Evolutionary conservation across 306 rosid genomes (phyloP).

Genomic region (Macrotyloma uniflorum): DNA sequence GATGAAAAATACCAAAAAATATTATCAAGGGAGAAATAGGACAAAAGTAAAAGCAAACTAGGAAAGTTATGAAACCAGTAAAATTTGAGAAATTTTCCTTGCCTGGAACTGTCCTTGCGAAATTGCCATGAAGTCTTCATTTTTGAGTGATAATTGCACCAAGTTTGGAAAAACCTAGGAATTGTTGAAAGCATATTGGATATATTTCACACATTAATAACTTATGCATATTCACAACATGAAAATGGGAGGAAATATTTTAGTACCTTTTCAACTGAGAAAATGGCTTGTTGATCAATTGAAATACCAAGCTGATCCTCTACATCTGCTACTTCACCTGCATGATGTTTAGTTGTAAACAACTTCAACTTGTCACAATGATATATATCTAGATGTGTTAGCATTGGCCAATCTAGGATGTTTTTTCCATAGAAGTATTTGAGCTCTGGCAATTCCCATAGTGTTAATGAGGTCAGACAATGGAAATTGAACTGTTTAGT

Average conservation of each 20-base stretch:
- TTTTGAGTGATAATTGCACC: neutral
- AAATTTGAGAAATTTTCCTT: neutral
- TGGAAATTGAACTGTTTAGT: neutral
- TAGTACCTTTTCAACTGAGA: neutral
- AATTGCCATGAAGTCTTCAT: neutral
- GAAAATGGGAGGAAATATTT: neutral
- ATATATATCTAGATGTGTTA: neutral
- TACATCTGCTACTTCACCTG: neutral
- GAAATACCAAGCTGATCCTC: too few relatives aligned
- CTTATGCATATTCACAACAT: neutral
- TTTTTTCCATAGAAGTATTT: conserved; percentile 13
- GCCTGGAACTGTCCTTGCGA: neutral
- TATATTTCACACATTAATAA: neutral
- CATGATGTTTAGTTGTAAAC: neutral
- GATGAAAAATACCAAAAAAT: too few relatives aligned
- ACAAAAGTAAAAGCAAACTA: neutral
- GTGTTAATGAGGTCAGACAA: neutral
- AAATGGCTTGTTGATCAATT: neutral
- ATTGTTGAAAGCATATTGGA: too few relatives aligned
- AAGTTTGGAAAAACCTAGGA: neutral
- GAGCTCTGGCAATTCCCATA: conserved; percentile 14
- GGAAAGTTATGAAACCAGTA: neutral
- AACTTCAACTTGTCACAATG: conserved; percentile 1
- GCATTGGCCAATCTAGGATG: neutral
- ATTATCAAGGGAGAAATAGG: neutral